Evolutionary conservation across 2,329 filamentous ascomycete genomes (phyloP), one percentile per base, ranked within the genome.

Genomic region (Pestalotiopsis sp.): DNA sequence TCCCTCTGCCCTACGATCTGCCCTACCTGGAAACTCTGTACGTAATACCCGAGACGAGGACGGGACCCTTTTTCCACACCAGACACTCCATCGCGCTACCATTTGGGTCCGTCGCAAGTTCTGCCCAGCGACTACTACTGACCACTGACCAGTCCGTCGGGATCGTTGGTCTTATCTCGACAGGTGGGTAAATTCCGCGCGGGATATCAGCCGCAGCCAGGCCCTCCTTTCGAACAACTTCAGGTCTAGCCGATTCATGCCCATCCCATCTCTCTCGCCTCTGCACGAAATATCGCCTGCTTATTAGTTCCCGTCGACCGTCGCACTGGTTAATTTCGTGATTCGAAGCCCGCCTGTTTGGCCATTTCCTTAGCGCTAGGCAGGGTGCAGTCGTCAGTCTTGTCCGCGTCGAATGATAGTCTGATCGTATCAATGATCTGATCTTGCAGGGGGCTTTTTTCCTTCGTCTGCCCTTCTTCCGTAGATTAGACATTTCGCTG

Each of bases 1-100:
- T 62, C 36, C 45, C 31, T 62, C 59, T 62, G 59, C 59, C 59
- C 59, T 62, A 62, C 59, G 59, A 39, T 20, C n/a, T 36, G 25
- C 45, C 11, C 38, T 36, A 62, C 59, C 59, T 38, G n/a, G 27
- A 39, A 52, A 36, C 27, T 62, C 36, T 62, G 59, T 62, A 62
- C 59, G 59, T 62, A 62, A 62, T 62, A 62, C 59, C 59, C 59
- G 59, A 27, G 12, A 59, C 57, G 57, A 52, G 14, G 14, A 17
- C 17, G 27, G 59, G 59, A 62, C 59, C 59, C 59, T 62, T 62
- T 31, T n/a, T 31, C 25, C 59, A 61, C 25, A 13, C 56, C 17
- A 59, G 23, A 36, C 31, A 36, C 31, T 9, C 31, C 31, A 36
- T 36, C 31, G 45, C 45, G 45, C 45, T 52, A 52, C 45, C 45